These are phyloP conservation scores for Chloranthus sessilifolius DNA, from an alignment of 164 flowering plant genomes.

Conservation along the genomic window DNA sequence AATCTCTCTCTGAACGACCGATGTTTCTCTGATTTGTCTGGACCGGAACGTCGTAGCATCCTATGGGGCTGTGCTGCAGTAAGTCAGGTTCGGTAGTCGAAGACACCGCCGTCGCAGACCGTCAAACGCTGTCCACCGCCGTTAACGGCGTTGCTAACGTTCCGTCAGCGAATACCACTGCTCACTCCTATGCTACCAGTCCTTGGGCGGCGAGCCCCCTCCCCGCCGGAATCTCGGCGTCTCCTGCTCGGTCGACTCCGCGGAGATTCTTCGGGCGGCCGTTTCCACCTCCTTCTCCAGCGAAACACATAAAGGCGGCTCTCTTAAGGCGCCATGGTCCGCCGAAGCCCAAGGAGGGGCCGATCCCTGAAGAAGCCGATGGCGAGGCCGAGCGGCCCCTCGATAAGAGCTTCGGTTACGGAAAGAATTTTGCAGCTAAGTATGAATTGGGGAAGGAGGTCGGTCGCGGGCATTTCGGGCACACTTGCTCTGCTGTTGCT, in stretches of 20 bases:
- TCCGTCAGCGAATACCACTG: conserved; percentile 30
- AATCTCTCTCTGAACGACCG: no score
- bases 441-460: conserved; percentile 93
- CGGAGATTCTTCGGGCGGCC: conserved; percentile 64
- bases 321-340: conserved; percentile 56
- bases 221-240: conserved; percentile 60
- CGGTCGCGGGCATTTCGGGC: conserved; percentile 98
- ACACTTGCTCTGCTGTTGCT: conserved; percentile 77
- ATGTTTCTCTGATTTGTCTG: no score
- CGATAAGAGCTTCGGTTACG: conserved; percentile 89
- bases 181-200: conserved; percentile 40
- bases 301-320: conserved; percentile 88
- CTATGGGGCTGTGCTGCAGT: conserved; percentile 90
- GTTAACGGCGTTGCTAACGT: conserved; percentile 17
- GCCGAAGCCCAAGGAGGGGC: conserved; percentile 62
- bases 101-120: conserved; percentile 8
- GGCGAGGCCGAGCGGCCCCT: conserved; percentile 35
- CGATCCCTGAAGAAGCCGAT: conserved; percentile 87
- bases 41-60: no score
- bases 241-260: conserved; percentile 62
- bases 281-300: conserved; percentile 94
- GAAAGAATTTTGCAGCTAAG: conserved; percentile 76
- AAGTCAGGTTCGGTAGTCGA: conserved; percentile 39
- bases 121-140: no score
- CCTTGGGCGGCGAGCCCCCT: conserved; percentile 62